Percentiles rank a stretch among this genome's conserved stretches.
Evolutionary conservation across 169 alveolate genomes (phyloP).

Genomic region (Fabrea salina): DNA sequence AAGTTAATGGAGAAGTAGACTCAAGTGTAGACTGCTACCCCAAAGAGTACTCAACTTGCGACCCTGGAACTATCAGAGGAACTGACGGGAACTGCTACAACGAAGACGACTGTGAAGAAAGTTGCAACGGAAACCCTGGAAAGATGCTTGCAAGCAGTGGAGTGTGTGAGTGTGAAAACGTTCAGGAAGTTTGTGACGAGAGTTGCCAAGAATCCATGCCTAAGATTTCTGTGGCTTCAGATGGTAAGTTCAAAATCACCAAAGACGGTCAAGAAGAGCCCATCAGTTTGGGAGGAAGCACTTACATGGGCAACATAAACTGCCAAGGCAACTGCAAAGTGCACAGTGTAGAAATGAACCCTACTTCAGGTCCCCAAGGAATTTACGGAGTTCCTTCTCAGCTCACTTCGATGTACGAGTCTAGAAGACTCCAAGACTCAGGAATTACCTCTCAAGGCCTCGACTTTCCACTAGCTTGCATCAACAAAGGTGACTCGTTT

Average conservation of each 20-base stretch:
- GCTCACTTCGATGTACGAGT: neutral
- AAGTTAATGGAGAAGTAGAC: neutral
- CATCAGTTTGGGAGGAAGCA: neutral
- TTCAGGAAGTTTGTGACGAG: neutral
- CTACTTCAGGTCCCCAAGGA: neutral
- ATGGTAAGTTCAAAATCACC: neutral
- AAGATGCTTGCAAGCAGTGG: neutral
- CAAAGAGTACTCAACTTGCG: neutral
- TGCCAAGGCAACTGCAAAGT: neutral
- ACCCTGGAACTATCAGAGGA: neutral
- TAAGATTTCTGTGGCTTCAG: neutral
- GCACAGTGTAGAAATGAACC: neutral
- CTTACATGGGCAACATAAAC: neutral
- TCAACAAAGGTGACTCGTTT: slow-evolving; percentile 38
- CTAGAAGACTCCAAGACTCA: too few relatives aligned
- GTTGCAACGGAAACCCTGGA: neutral
- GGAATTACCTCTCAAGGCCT: slow-evolving; percentile 27
- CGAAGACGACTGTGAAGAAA: neutral
- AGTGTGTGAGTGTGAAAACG: neutral
- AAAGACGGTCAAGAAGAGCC: neutral
- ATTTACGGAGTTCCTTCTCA: neutral
- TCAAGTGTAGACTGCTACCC: slow-evolving; percentile 16
- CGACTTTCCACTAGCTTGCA: slow-evolving; percentile 48
- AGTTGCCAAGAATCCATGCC: neutral
- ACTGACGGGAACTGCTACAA: neutral